Base-by-base conservation (phyloP, 106 monocot genomes). In the Dendrobium chrysotoxum region DNA sequence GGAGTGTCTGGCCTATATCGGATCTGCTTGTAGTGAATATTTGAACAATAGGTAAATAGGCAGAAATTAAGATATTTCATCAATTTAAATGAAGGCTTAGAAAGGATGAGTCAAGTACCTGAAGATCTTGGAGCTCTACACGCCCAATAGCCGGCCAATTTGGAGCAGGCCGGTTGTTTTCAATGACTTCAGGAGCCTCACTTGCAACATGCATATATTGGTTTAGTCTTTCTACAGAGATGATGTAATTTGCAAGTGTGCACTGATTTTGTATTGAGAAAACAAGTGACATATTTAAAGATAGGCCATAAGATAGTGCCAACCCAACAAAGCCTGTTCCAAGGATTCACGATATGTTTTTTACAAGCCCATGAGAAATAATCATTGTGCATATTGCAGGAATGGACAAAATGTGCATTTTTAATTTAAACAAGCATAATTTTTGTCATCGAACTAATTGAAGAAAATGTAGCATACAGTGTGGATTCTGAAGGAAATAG, bases 221-320 rank as follows among this genome's bases (percentile, higher is more conserved):
- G 44, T 95, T 88, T 58, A 99, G 70, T 77, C 98, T 91, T 80
- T 99, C 98, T 2, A 99, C 95, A 31, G 98, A 99, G 28, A 99
- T 91, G 50, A 99, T 99, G 75, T 87, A 77, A 77, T 95, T 99
- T 47, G 95, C 86, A 79, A 93, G 79, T 5, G 80, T 90, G 79
- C 98, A 99, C 82, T 95, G 95, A 67, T 99, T 95, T 85, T 90
- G 91, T 44, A 95, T 93, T 25, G 91, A 92, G 75, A 85, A 82
- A 38, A 93, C 93, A 53, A 95, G 84, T 1, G 95, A 93, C 80
- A 81, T 88, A 71, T 99, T 99, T 25, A 99, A 75, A 26, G 95
- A 93, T 44, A 99, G 91, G 41, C 98, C 98, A 85, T 99, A 99
- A 44, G 98, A 95, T 57, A 99, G 44, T 31, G 95, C 98, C 95